Conservation (phyloP, 305 asterid species). For the Fraxinus xanthoxyloides region DNA sequence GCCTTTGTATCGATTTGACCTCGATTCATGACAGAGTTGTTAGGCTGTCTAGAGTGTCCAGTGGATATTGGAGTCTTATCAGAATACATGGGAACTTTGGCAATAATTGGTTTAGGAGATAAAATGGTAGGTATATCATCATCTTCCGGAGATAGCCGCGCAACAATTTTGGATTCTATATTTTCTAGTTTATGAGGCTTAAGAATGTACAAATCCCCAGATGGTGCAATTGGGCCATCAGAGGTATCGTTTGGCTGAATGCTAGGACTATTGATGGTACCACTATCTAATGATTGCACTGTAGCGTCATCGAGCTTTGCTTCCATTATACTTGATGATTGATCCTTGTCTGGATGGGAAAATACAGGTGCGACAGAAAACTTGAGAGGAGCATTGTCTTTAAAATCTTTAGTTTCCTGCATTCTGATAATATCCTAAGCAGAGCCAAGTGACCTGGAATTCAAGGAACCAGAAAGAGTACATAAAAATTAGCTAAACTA, state of each 20-base stretch:
- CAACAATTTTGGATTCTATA: slow-evolving; percentile 20
- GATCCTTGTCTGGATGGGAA: slow-evolving; percentile 39
- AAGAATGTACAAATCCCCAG: slow-evolving; percentile 8
- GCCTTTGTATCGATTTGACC: slow-evolving; percentile 77
- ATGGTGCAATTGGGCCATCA: slow-evolving; percentile 22
- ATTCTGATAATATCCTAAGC: slow-evolving; percentile 39
- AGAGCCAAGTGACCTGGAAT: slow-evolving; percentile 34
- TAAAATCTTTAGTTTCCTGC: slow-evolving; percentile 48
- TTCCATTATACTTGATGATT: slow-evolving; percentile 19
- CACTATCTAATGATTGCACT: slow-evolving; percentile 7
- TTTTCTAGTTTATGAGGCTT: slow-evolving; percentile 6
- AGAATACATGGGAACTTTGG: slow-evolving; percentile 40
- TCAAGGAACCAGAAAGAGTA: slow-evolving; percentile 5
- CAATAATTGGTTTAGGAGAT: slow-evolving; percentile 29
- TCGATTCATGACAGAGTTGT: slow-evolving; percentile 25
- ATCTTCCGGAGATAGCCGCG: slow-evolving; percentile 40
- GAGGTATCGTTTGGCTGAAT: slow-evolving; percentile 21
- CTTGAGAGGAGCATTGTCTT: slow-evolving; percentile 38
- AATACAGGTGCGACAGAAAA: slow-evolving; percentile 34
- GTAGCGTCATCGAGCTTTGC: background rate
- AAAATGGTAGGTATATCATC: slow-evolving; percentile 30
- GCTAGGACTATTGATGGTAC: background rate
- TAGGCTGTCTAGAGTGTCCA: slow-evolving; percentile 27
- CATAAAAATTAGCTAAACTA: background rate
- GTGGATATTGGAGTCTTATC: slow-evolving; percentile 19